Conservation (phyloP, 2,329 filamentous ascomycete species). For the Madurella fahalii region DNA sequence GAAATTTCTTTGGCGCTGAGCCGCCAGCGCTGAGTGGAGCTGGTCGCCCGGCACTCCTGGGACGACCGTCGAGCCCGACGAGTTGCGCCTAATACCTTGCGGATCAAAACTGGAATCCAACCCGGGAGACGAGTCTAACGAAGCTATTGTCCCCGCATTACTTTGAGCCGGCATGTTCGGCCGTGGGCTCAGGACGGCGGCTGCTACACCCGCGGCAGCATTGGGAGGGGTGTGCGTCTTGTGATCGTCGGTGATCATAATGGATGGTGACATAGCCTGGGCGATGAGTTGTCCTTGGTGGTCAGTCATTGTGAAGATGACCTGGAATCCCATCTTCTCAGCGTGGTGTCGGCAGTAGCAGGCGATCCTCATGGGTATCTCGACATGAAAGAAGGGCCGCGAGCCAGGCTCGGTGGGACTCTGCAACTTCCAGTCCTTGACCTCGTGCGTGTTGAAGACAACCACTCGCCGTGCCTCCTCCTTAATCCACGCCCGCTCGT, state of each 20-base stretch:
- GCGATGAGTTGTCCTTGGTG: conserved; percentile 70
- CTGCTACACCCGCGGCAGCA: conserved; percentile 16
- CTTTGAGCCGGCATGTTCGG: conserved; percentile 2
- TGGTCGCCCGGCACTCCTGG: conserved; percentile 5
- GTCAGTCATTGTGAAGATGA: conserved; percentile 94
- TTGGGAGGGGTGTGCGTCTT: conserved; percentile 67
- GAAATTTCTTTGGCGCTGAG: conserved; percentile 14
- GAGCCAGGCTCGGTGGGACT: conserved; percentile 27
- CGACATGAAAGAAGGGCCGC: conserved; percentile 58
- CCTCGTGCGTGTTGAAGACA: conserved; percentile 85
- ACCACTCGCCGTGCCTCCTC: conserved; percentile 79
- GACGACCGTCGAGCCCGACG: conserved; percentile 1
- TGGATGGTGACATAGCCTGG: conserved; percentile 79
- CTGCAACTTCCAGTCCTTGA: conserved; percentile 69
- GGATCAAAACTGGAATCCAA: conserved; percentile 12
- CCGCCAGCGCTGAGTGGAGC: conserved; percentile 3
- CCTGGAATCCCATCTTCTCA: conserved; percentile 86
- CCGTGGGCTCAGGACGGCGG: conserved; percentile 10
- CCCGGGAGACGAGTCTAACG: conserved; percentile 12
- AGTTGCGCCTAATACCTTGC: conserved; percentile 9
- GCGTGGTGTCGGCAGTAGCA: conserved; percentile 95
- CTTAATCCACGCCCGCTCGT: conserved; percentile 81
- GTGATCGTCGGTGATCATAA: conserved; percentile 97
- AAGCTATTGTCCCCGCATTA: not conserved
- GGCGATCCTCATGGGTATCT: conserved; percentile 90